These are phyloP conservation scores for Exophiala lecanii-corni DNA, from an alignment of 2,329 filamentous ascomycete genomes.

Conservation along the genomic window DNA sequence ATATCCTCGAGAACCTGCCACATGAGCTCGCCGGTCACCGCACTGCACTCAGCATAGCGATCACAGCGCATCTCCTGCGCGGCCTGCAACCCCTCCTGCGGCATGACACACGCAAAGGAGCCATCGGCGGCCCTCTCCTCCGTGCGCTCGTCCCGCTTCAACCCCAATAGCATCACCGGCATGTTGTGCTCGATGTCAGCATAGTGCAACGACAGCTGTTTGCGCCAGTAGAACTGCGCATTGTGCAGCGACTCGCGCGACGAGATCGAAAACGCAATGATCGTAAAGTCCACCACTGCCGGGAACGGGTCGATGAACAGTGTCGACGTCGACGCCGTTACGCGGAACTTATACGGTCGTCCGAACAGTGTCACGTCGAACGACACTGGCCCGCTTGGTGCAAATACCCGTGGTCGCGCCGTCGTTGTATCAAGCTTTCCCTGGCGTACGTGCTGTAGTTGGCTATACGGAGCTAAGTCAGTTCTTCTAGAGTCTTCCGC, in stretches of 20 bases:
- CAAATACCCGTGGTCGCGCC: slow-evolving; percentile 32
- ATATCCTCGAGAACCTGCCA: slow-evolving; percentile 58
- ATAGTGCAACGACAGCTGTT: slow-evolving; percentile 47
- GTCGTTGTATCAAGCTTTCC: slow-evolving; percentile 36
- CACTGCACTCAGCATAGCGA: slow-evolving; percentile 60
- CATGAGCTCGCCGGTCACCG: slow-evolving; percentile 56
- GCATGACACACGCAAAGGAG: slow-evolving; percentile 32
- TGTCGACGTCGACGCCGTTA: slow-evolving; percentile 54
- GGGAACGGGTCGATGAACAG: slow-evolving; percentile 54
- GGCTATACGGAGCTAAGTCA: slow-evolving; percentile 9
- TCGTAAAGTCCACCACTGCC: slow-evolving; percentile 49
- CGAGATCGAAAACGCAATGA: slow-evolving; percentile 57
- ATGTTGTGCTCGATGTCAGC: slow-evolving; percentile 40
- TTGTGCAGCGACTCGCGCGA: slow-evolving; percentile 48
- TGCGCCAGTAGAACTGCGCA: slow-evolving; percentile 43
- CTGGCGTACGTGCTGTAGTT: slow-evolving; percentile 15
- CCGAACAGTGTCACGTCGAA: slow-evolving; percentile 56
- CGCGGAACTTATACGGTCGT: slow-evolving; percentile 48
- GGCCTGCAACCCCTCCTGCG: slow-evolving; percentile 49
- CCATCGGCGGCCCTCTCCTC: slow-evolving; percentile 21
- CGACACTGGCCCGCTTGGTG: slow-evolving; percentile 52
- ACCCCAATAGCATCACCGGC: slow-evolving; percentile 55
- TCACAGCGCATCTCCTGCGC: slow-evolving; percentile 59
- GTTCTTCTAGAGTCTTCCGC: no score
- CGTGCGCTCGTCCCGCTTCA: slow-evolving; percentile 49